A percentile compares a stretch with the other conserved stretches of the same genome.
phyloP scores from a whole-genome alignment of 345 rosid genomes.

The Arabis alpina region DNA sequence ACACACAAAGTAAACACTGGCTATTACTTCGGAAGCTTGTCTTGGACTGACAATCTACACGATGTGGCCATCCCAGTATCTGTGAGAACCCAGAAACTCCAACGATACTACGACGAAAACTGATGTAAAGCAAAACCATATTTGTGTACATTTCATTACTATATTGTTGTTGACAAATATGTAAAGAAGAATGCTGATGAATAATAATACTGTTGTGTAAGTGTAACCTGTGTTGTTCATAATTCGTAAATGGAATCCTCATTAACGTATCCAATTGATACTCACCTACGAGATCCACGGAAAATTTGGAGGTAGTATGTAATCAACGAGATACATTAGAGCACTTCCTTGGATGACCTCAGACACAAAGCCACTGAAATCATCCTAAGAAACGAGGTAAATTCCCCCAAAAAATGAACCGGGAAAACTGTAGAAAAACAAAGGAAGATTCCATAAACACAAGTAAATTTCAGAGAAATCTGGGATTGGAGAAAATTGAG shows the following conservation, averaged over 20 bases:
- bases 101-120: conserved; percentile 16
- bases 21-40: conserved; percentile 52
- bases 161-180: background rate
- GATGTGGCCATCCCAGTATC: conserved; percentile 28
- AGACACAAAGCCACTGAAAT: too few species aligned
- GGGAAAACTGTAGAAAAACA: too few species aligned
- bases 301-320: background rate
- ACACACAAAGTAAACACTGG: conserved; percentile 44
- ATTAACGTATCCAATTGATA: background rate
- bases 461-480: background rate
- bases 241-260: background rate
- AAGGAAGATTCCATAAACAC: too few species aligned
- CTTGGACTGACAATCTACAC: conserved; percentile 45
- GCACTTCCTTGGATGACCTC: too few species aligned
- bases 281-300: background rate
- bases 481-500: background rate
- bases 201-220: background rate
- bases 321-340: background rate
- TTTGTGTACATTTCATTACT: background rate
- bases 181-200: background rate
- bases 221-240: conserved; percentile 2
- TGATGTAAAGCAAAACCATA: background rate
- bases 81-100: conserved; percentile 24
- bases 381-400: too few species aligned
- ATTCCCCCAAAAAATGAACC: too few species aligned